Conservation (phyloP, 768 basidiomycete genomes). For the Boletus rubroflammeus region DNA sequence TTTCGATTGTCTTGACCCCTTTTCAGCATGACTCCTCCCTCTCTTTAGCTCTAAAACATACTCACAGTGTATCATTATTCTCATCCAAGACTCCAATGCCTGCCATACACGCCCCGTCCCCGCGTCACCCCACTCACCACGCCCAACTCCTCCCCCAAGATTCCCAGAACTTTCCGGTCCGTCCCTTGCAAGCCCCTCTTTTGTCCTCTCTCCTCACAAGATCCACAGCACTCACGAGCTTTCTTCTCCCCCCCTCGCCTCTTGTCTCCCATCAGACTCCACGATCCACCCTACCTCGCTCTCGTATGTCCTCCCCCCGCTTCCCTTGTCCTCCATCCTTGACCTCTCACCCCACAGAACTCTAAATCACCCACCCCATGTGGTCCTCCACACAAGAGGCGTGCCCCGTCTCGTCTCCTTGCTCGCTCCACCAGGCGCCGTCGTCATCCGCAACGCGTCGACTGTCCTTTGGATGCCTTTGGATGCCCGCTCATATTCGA, state of each 20-base stretch:
- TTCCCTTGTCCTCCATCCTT: background rate
- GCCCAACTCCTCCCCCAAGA: conserved; percentile 10
- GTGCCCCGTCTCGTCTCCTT: conserved; percentile 30
- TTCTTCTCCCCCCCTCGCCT: conserved; percentile 33
- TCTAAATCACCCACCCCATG: conserved; percentile 39
- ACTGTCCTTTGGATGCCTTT: conserved; percentile 38
- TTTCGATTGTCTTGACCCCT: conserved; percentile 23
- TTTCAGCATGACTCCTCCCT: conserved; percentile 25
- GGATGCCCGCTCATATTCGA: conserved; percentile 46
- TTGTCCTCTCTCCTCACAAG: conserved; percentile 2
- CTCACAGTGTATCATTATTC: conserved; percentile 34
- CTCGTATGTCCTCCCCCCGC: conserved; percentile 13
- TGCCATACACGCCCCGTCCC: conserved; percentile 41
- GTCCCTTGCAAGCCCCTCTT: conserved; percentile 3
- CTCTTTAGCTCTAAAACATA: conserved; percentile 22
- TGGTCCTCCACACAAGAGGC: conserved; percentile 36
- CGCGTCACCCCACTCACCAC: conserved; percentile 30
- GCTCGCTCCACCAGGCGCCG: conserved; percentile 41
- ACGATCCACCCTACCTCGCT: conserved; percentile 25
- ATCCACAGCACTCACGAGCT: conserved; percentile 24
- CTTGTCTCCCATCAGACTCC: conserved; percentile 37
- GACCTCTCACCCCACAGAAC: conserved; percentile 29
- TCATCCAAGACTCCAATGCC: conserved; percentile 32
- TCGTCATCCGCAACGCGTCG: conserved; percentile 40
- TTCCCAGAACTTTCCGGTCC: background rate